Conservation (phyloP, 1,284 basidiomycete species). For the Pseudozyma thailandica region DNA sequence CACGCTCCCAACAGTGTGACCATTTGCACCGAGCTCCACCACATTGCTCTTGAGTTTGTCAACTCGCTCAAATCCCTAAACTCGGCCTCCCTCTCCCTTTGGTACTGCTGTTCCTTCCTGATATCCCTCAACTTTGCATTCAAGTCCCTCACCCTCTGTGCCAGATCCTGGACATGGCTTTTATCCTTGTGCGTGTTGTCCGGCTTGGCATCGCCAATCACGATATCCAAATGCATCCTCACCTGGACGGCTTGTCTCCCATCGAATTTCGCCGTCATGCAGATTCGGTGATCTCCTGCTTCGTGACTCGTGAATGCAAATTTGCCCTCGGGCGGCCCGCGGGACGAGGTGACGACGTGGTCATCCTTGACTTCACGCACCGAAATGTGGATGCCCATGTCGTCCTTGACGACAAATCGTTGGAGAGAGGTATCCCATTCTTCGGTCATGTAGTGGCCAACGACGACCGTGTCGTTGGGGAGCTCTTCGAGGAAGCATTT, state of each 20-base stretch:
- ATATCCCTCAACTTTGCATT: conserved; percentile 93
- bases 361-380: conserved; percentile 71
- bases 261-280: conserved; percentile 80
- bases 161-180: conserved; percentile 84
- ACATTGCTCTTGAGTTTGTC: conserved; percentile 88
- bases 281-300: conserved; percentile 95
- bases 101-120: conserved; percentile 94
- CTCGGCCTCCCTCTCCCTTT: conserved; percentile 88
- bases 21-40: conserved; percentile 91
- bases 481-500: conserved; percentile 95
- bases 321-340: conserved; percentile 85
- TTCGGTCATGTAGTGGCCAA: conserved; percentile 79
- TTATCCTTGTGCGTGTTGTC: conserved; percentile 70
- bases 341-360: conserved; percentile 76
- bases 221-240: conserved; percentile 91
- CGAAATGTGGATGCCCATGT: conserved; percentile 87
- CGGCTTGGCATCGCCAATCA: conserved; percentile 85
- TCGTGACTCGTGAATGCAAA: conserved; percentile 99
- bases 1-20: conserved; percentile 84
- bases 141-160: conserved; percentile 85
- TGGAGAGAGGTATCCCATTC: conserved; percentile 85
- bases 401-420: conserved; percentile 78
- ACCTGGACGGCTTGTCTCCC: conserved; percentile 79
- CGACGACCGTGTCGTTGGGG: conserved; percentile 94
- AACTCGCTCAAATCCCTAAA: conserved; percentile 88